phyloP scores from a whole-genome alignment of 106 monocot species.

The Dendrobium nobile region DNA sequence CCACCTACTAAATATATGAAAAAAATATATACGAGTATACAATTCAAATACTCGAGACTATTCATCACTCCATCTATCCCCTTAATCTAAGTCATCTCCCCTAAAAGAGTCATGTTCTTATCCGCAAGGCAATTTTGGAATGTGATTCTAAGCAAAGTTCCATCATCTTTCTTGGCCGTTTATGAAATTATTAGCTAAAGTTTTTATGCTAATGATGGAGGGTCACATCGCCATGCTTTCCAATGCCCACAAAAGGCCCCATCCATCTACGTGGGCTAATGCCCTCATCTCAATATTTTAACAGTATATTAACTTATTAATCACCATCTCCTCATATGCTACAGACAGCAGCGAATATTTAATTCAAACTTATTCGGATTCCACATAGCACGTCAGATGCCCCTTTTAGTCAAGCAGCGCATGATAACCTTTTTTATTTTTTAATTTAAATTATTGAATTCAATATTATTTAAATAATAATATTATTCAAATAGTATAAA shows the following conservation, averaged over 20 bases:
- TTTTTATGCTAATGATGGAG: not conserved
- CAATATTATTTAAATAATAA: too few relatives aligned
- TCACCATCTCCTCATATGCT: not conserved
- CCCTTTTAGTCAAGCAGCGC: not conserved
- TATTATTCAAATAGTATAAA: too few relatives aligned
- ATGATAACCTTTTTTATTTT: too few relatives aligned
- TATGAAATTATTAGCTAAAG: not conserved
- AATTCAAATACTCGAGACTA: too few relatives aligned
- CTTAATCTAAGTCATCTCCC: too few relatives aligned
- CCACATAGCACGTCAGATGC: not conserved
- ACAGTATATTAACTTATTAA: not conserved
- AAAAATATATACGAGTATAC: too few relatives aligned
- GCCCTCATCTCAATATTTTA: not conserved
- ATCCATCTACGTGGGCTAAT: too few relatives aligned
- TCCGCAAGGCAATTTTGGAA: not conserved
- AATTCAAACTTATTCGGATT: not conserved
- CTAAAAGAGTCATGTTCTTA: not conserved
- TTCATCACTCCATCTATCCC: too few relatives aligned
- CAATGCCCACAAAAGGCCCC: not conserved
- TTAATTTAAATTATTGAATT: too few relatives aligned
- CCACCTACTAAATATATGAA: too few relatives aligned
- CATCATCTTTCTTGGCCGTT: not conserved
- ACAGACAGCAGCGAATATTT: not conserved
- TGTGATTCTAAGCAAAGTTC: not conserved
- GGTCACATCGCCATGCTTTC: not conserved